These are phyloP conservation scores for Eremochloa ophiuroides DNA, from an alignment of 176 grass and related monocot genomes.

Conservation along the genomic window DNA sequence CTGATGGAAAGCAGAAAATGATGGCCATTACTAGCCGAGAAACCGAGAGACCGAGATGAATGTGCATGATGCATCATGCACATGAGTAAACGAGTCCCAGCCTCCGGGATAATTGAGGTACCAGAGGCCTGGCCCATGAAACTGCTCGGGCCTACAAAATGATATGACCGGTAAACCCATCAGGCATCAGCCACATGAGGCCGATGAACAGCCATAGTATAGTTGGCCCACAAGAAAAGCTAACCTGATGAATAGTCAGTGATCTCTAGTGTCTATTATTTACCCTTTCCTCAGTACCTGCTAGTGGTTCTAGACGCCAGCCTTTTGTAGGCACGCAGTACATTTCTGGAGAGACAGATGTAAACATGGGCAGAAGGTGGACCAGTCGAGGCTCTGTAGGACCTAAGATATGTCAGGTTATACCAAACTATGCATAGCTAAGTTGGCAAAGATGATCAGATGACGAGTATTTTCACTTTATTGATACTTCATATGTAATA, in stretches of 20 bases:
- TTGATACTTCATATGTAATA: neutral
- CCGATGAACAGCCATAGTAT: conserved; percentile 17
- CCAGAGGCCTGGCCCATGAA: conserved; percentile 17
- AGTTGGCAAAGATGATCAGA: conserved; percentile 17
- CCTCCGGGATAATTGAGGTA: conserved; percentile 4
- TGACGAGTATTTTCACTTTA: conserved; percentile 14
- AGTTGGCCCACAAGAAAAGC: conserved; percentile 37
- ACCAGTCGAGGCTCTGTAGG: conserved; percentile 21
- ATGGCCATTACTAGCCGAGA: neutral
- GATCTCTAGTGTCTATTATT: conserved; percentile 28
- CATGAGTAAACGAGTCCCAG: conserved; percentile 4
- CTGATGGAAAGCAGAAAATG: conserved; percentile 2
- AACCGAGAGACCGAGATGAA: neutral
- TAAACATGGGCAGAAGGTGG: conserved; percentile 32
- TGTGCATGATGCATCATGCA: neutral
- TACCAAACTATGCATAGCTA: conserved; percentile 28
- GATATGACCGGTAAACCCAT: conserved; percentile 29
- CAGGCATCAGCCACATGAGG: conserved; percentile 19
- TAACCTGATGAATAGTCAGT: conserved; percentile 35
- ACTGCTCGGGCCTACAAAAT: conserved; percentile 20
- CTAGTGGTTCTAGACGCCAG: conserved; percentile 33
- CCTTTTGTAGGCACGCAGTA: conserved; percentile 31
- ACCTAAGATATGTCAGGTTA: conserved; percentile 18
- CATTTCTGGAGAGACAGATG: conserved; percentile 42
- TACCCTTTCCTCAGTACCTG: conserved; percentile 29